Conservation (phyloP, 2,329 filamentous ascomycete species). For the Colletotrichum sidae region DNA sequence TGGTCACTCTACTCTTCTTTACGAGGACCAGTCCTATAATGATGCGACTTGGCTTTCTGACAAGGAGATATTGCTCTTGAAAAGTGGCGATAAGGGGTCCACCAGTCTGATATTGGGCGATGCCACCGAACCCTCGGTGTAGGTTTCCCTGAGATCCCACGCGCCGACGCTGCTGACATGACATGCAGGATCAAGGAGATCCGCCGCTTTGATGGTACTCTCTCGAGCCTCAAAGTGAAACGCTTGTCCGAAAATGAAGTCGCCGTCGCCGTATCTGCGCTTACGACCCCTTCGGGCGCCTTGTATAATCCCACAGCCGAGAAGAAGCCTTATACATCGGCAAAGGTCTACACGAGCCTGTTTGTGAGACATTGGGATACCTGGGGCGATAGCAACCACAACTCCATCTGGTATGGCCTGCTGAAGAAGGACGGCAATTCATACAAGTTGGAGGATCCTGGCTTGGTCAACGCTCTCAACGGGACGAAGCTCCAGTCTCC, state of each 20-base stretch:
- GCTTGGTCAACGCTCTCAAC: constrained; percentile 73
- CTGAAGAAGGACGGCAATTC: constrained; percentile 58
- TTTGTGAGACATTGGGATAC: constrained; percentile 88
- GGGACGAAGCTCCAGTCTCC: constrained; percentile 72
- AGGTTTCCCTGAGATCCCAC: constrained; percentile 38
- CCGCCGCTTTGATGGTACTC: constrained; percentile 59
- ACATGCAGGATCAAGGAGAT: constrained; percentile 51
- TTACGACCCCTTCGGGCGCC: constrained; percentile 75
- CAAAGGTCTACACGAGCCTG: constrained; percentile 77
- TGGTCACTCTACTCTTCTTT: constrained; percentile 74
- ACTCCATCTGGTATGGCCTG: constrained; percentile 79
- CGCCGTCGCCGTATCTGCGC: constrained; percentile 70
- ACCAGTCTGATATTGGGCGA: constrained; percentile 59
- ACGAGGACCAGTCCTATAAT: constrained; percentile 71
- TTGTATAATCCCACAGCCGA: constrained; percentile 75
- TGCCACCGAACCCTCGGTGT: constrained; percentile 53
- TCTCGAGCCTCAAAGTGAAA: constrained; percentile 71
- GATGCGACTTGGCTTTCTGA: constrained; percentile 84
- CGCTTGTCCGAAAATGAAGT: constrained; percentile 60
- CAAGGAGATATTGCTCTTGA: constrained; percentile 69
- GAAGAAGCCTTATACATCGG: constrained; percentile 70
- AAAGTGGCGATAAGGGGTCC: constrained; percentile 58
- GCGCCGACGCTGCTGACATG: constrained; percentile 21
- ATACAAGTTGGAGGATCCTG: constrained; percentile 56
- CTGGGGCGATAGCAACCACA: constrained; percentile 77